Evolutionary conservation across 305 asterid species (phyloP), one percentile per base, ranked within the genome.

Genomic region (Fraxinus platypoda): DNA sequence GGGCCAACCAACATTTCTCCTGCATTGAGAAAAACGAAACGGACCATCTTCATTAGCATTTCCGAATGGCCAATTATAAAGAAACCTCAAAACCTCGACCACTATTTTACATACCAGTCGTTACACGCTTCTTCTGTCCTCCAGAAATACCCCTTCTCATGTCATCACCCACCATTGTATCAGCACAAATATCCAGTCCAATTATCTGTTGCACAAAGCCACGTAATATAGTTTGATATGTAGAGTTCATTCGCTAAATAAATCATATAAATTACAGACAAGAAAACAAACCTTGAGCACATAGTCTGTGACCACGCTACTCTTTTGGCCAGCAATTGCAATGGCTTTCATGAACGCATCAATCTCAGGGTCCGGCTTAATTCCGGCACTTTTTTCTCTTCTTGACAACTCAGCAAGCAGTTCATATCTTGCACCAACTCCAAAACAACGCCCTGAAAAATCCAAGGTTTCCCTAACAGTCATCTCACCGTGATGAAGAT

Each of bases 1-100:
- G 90, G 89, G 34, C 92, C 92, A 3, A 89, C 92, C 87, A 89
- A 76, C 90, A 89, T 87, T 89, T 89, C 92, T 75, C 92, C 92
- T 87, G 82, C 80, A 88, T 38, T 6, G 19, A 76, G 23, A 6
- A 21, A 73, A 54, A 49, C 74, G 75, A 30, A 70, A 70, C 0
- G 9, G 75, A 70, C 8, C 19, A 28, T 9, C 73, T 66, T 30
- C 41, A 13, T 8, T 38, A 70, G 30, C 41, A 37, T 13, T 74
- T 54, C 38, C n/a, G 11, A 54, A 74, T 15, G 9, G 46, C 13
- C 25, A 30, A 46, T 21, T n/a, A 57, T 23, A 64, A 62, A 62
- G 73, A 59, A 15, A 64, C 73, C 38, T 70, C 75, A 70, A 28
- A 30, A 70, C 37, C 23, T 70, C 38, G 12, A 70, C 41, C 7